These are phyloP conservation scores for Aspergillus pseudonomiae DNA, from an alignment of 2,329 filamentous ascomycete species.

Conservation along the genomic window DNA sequence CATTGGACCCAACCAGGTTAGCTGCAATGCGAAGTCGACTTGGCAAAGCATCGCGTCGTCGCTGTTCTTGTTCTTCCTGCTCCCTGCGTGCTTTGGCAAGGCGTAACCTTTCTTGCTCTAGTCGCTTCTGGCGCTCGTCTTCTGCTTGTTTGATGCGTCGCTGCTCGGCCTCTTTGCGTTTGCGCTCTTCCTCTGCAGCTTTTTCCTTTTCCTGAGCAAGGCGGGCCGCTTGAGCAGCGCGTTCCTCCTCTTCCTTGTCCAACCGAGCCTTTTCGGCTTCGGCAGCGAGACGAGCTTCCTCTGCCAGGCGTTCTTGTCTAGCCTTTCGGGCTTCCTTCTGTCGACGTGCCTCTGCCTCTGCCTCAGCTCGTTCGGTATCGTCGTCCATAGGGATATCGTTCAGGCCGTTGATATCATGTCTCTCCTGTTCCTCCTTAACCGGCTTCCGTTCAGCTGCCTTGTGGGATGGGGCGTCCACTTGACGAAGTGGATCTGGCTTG, in stretches of 20 bases:
- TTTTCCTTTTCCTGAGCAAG: constrained; percentile 45
- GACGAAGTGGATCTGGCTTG: constrained; percentile 20
- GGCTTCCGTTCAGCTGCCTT: constrained; percentile 25
- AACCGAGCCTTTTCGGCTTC: constrained; percentile 36
- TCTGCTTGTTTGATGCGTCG: constrained; percentile 49
- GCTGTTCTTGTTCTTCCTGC: constrained; percentile 50
- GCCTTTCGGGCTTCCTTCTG: constrained; percentile 30
- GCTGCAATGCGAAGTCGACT: constrained; percentile 49
- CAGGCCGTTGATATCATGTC: constrained; percentile 29
- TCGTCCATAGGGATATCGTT: constrained; percentile 37
- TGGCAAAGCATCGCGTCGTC: constrained; percentile 50
- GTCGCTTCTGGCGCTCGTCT: constrained; percentile 48
- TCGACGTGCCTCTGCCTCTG: constrained; percentile 30
- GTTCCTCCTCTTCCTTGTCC: constrained; percentile 41
- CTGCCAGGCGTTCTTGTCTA: constrained; percentile 35
- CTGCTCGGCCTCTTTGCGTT: constrained; percentile 47
- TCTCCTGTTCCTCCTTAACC: constrained; percentile 37
- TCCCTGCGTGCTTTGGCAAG: constrained; percentile 48
- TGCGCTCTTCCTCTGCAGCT: constrained; percentile 47
- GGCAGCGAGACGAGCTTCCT: constrained; percentile 33
- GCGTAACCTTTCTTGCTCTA: constrained; percentile 47
- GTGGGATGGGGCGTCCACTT: constrained; percentile 15
- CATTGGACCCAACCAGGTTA: constrained; percentile 47
- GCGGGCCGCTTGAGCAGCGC: constrained; percentile 36
- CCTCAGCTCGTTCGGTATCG: constrained; percentile 26